These are phyloP conservation scores for Cladobotryum mycophilum DNA, from an alignment of 2,329 filamentous ascomycete genomes.

Conservation along the genomic window DNA sequence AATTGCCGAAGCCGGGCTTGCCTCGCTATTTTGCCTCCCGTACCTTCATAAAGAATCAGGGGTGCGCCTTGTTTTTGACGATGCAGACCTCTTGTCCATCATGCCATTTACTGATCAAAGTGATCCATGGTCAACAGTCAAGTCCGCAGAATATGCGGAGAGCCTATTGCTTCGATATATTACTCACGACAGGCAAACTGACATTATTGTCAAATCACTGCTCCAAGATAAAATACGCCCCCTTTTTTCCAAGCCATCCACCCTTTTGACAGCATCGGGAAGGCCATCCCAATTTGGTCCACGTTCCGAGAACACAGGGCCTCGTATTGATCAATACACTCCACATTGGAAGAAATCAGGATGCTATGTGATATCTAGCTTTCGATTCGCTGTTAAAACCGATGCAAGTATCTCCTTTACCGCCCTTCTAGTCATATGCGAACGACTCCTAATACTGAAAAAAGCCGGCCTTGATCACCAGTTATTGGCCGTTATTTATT, in stretches of 20 bases:
- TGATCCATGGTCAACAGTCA: slow-evolving; percentile 34
- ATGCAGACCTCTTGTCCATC: slow-evolving; percentile 23
- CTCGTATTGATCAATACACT: slow-evolving; percentile 2
- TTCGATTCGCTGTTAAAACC: slow-evolving; percentile 50
- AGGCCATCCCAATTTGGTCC: slow-evolving; percentile 22
- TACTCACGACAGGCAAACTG: slow-evolving; percentile 6
- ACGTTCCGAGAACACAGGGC: slow-evolving; percentile 1
- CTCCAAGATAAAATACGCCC: slow-evolving; percentile 60
- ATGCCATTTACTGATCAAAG: slow-evolving; percentile 25
- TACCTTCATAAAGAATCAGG: background rate
- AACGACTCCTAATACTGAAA: background rate
- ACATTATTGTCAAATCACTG: slow-evolving; percentile 49
- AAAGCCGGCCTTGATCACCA: slow-evolving; percentile 13
- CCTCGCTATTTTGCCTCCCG: slow-evolving; percentile 1
- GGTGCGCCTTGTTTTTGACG: background rate
- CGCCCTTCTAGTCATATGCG: background rate
- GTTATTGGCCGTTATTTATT: slow-evolving; percentile 61
- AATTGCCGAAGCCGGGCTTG: slow-evolving; percentile 6
- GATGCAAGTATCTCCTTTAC: slow-evolving; percentile 35
- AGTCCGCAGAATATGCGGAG: slow-evolving; percentile 24
- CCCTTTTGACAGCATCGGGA: slow-evolving; percentile 27
- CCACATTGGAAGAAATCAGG: slow-evolving; percentile 19
- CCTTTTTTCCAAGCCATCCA: slow-evolving; percentile 55
- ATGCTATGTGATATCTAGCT: slow-evolving; percentile 17
- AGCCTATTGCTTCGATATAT: slow-evolving; percentile 27